phyloP scores from a whole-genome alignment of 2,329 filamentous ascomycete species.

The Stromatinia cepivora region DNA sequence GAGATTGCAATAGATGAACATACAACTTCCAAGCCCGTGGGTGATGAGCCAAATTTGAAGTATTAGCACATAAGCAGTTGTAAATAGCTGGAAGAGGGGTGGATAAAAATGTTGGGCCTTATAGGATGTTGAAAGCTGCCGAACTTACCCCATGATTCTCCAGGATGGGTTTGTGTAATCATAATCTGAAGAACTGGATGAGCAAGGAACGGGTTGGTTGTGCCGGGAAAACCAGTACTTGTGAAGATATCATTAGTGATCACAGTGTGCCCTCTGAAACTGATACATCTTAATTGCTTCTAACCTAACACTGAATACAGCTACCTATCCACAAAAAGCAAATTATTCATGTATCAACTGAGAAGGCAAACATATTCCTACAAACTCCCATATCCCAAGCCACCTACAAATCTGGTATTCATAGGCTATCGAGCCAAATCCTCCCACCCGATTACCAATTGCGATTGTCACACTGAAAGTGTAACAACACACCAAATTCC shows the following conservation, averaged over 20 bases:
- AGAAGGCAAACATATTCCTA: conserved; percentile 9
- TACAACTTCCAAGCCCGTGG: neutral
- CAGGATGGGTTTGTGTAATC: neutral
- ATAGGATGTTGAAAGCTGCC: neutral
- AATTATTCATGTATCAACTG: conserved; percentile 4
- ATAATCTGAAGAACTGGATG: neutral
- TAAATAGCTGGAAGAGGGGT: neutral
- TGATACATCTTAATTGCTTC: conserved; percentile 1
- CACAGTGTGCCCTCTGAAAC: neutral
- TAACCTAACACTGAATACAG: neutral
- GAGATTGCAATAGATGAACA: conserved; percentile 33
- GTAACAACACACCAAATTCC: neutral
- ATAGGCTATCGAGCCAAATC: conserved; percentile 13
- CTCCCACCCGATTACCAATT: neutral
- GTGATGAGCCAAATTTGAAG: neutral
- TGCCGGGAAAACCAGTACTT: neutral
- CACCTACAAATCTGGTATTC: conserved; percentile 11
- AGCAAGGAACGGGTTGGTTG: no score
- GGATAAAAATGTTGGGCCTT: neutral
- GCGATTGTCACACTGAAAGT: neutral
- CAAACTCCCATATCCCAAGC: conserved; percentile 10
- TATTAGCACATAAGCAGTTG: neutral
- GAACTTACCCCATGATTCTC: neutral
- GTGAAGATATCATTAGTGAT: neutral
- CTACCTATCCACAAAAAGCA: conserved; percentile 2